These are phyloP conservation scores for Biscogniauxia mediterranea DNA, from an alignment of 2,329 filamentous ascomycete species.

Conservation along the genomic window DNA sequence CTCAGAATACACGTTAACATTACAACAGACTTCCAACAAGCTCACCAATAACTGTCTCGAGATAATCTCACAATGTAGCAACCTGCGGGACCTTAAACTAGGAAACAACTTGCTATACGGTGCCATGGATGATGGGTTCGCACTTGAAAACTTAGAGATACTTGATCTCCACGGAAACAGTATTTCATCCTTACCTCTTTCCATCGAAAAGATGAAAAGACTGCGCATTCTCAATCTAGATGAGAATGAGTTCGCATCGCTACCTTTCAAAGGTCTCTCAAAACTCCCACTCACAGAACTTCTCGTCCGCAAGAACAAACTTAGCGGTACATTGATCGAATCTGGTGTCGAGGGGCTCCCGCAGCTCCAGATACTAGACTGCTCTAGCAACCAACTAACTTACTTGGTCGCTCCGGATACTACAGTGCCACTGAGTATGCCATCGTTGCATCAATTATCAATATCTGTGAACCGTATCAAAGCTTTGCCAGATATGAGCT, in stretches of 20 bases:
- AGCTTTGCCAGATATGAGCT: conserved; percentile 68
- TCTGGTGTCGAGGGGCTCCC: conserved; percentile 56
- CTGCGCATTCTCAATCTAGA: conserved; percentile 77
- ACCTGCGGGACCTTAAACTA: conserved; percentile 76
- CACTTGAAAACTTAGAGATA: conserved; percentile 69
- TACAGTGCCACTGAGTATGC: conserved; percentile 56
- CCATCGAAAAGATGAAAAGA: conserved; percentile 63
- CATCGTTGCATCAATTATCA: conserved; percentile 69
- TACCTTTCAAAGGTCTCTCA: conserved; percentile 70
- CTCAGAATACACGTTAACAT: conserved; percentile 21
- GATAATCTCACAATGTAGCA: conserved; percentile 68
- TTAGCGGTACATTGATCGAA: conserved; percentile 70
- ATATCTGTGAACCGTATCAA: conserved; percentile 80
- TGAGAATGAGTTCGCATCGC: conserved; percentile 69
- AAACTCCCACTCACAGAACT: conserved; percentile 72
- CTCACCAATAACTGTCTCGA: conserved; percentile 71
- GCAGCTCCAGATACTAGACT: conserved; percentile 71
- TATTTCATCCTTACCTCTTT: conserved; percentile 67
- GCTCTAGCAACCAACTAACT: conserved; percentile 72
- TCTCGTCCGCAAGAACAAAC: conserved; percentile 72
- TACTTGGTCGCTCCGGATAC: conserved; percentile 44
- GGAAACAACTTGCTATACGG: conserved; percentile 75
- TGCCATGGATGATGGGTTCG: conserved; percentile 61
- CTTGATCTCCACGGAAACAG: conserved; percentile 82
- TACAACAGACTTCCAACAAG: conserved; percentile 70